These are phyloP conservation scores for Pseudozyma hubeiensis DNA, from an alignment of 1,284 basidiomycete genomes.

Conservation along the genomic window DNA sequence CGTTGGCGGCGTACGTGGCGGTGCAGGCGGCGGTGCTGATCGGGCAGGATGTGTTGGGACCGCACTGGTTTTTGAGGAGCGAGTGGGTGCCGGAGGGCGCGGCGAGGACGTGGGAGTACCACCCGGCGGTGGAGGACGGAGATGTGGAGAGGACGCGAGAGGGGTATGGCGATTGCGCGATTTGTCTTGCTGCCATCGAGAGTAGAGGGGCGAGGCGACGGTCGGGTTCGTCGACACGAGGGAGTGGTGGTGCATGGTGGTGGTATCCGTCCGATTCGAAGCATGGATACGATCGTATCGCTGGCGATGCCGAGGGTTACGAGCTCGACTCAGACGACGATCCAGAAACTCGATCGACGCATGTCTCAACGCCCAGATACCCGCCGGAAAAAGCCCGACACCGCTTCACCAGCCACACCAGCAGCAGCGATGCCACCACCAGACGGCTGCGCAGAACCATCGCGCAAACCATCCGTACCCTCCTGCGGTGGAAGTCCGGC, in stretches of 20 bases:
- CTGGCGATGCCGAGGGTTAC: slow-evolving; percentile 16
- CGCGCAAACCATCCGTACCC: slow-evolving; percentile 4
- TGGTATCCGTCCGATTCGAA: not conserved
- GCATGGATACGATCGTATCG: slow-evolving; percentile 17
- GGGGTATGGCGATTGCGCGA: slow-evolving; percentile 36
- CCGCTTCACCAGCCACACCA: not conserved
- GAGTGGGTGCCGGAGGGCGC: slow-evolving; percentile 26
- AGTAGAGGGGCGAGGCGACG: not conserved
- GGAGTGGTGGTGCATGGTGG: not conserved
- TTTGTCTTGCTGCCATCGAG: slow-evolving; percentile 37
- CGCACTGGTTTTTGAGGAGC: slow-evolving; percentile 81
- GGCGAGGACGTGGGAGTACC: slow-evolving; percentile 33
- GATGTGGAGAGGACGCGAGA: slow-evolving; percentile 8
- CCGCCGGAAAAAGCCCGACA: slow-evolving; percentile 13
- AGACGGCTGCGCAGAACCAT: not conserved
- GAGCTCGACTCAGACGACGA: slow-evolving; percentile 14
- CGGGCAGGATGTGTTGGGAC: slow-evolving; percentile 81
- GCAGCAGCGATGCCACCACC: not conserved
- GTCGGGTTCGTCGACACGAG: no score
- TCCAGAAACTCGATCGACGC: not conserved
- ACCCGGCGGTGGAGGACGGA: slow-evolving; percentile 18
- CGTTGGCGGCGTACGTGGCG: slow-evolving; percentile 75
- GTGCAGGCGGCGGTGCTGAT: slow-evolving; percentile 77
- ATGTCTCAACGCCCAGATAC: not conserved
- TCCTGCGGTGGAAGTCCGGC: slow-evolving; percentile 13